Evolutionary conservation across 805 yeast species (phyloP).

Genomic region (Soucietia sequanensis): DNA sequence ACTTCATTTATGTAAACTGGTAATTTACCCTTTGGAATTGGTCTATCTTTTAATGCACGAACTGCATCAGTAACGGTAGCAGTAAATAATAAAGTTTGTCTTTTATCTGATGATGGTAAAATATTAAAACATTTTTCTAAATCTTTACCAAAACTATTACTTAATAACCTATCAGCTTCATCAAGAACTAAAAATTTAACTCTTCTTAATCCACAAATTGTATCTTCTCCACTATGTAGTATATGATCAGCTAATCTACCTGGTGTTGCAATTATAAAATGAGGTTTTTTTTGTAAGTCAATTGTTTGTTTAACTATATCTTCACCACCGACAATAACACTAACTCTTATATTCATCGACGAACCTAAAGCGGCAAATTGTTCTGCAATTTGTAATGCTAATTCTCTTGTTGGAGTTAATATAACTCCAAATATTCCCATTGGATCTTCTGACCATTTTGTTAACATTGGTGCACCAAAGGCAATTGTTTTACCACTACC

Average conservation of each 20-base stretch:
- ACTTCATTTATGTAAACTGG: conserved; percentile 72
- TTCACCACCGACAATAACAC: conserved; percentile 91
- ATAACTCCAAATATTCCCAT: conserved; percentile 87
- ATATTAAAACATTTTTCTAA: conserved; percentile 67
- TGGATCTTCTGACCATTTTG: conserved; percentile 95
- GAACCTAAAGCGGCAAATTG: conserved; percentile 94
- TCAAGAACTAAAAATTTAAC: conserved; percentile 83
- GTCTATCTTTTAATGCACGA: conserved; percentile 66
- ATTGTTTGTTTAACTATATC: conserved; percentile 88
- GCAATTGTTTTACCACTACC: conserved; percentile 98
- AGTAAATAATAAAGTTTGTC: conserved; percentile 90
- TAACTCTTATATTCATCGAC: conserved; percentile 76
- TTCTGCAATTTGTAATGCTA: conserved; percentile 95
- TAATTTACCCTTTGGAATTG: conserved; percentile 52
- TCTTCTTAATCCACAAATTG: conserved; percentile 72
- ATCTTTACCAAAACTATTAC: conserved; percentile 80
- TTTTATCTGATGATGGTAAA: conserved; percentile 64
- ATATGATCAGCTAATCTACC: conserved; percentile 95
- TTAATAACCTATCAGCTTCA: conserved; percentile 91
- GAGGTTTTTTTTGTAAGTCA: conserved; percentile 79
- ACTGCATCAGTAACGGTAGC: conserved; percentile 97
- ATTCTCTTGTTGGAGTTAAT: conserved; percentile 89
- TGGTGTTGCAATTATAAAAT: conserved; percentile 95
- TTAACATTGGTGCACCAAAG: conserved; percentile 95
- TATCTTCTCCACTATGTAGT: conserved; percentile 83